Percentiles rank a stretch among this genome's conserved stretches.
These are phyloP conservation scores for Chenopodium formosanum DNA, from an alignment of 148 eudicot genomes.

Conservation along the genomic window DNA sequence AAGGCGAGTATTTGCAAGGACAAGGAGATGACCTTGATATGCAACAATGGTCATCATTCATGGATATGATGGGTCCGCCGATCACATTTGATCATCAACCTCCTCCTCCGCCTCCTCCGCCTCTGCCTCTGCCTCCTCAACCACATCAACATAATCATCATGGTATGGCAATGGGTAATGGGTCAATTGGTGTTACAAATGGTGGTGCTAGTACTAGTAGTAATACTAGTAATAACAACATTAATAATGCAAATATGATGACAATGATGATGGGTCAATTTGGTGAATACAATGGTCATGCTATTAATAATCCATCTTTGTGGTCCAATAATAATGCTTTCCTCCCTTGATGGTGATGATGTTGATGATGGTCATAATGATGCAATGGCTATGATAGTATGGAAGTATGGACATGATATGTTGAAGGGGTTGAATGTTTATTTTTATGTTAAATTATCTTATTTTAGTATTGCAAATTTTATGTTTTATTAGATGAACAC, in stretches of 20 bases:
- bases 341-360: slow-evolving; percentile 13
- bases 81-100: slow-evolving; percentile 9
- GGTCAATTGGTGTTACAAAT: slow-evolving; percentile 3
- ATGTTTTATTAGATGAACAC: not conserved
- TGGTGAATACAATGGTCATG: slow-evolving; percentile 35
- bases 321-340: slow-evolving; percentile 24
- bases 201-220: slow-evolving; percentile 10
- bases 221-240: slow-evolving; percentile 13
- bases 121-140: not conserved
- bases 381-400: not conserved
- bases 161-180: slow-evolving; percentile 13
- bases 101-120: slow-evolving; percentile 1
- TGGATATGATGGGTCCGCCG: slow-evolving; percentile 32
- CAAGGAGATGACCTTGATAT: slow-evolving; percentile 20
- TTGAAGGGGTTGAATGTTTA: not conserved
- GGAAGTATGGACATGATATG: not conserved
- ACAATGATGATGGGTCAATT: slow-evolving; percentile 37
- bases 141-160: slow-evolving; percentile 12
- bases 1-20: not conserved
- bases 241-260: slow-evolving; percentile 17
- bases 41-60: slow-evolving; percentile 40
- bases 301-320: slow-evolving; percentile 26
- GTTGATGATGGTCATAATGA: not conserved
- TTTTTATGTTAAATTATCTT: too few relatives aligned
- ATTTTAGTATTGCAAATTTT: too few relatives aligned